Evolutionary conservation across 306 rosid genomes (phyloP), one percentile per base, ranked within the genome.

Genomic region (Inga laurina): DNA sequence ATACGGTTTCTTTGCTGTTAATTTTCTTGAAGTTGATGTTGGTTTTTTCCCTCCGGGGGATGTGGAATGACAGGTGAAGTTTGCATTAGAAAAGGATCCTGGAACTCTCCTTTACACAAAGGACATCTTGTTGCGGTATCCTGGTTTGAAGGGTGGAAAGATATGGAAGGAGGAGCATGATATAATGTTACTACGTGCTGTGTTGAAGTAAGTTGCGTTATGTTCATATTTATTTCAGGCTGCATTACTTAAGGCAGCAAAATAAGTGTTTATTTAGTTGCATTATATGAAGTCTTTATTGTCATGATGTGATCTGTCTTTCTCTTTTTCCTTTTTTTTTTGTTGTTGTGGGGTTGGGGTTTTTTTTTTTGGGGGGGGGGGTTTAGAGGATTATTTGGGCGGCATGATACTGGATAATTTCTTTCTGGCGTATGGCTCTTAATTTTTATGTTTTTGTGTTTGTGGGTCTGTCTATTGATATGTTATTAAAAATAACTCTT

Each of bases 121-220:
- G 11, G 98, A 94, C 85, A 87, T 94, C 82, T 51, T 90, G 75
- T 84, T 69, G 76, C 93, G 97, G 48, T 90, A 94, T 85, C 95
- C 93, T 56, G 92, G 91, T 77, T 83, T 94, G 88, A 94, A 86
- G 91, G 98, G 94, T 87, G 92, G 91, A 81, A 96, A 84, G 85
- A 88, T 84, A 78, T 96, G 99, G 99, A 96, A 90, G 90, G 97
- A 92, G 91, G 91, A 92, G 76, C 98, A 94, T 77, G 99, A 96
- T 88, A 67, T 83, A 74, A 79, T 77, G 61, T 89, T 96, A 76
- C 82, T 96, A 82, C 91, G 81, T 73, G 97, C 99, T 1, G 94
- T 96, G 68, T 82, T 92, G 80, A 96, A 90, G 99, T 96, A 94
- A 82, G 92, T 75, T 72, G 14, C 62, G 59, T 69, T 27, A 64